Percentiles rank a stretch among this genome's conserved stretches.
These are phyloP conservation scores for Bothriochloa decipiens DNA, from an alignment of 176 grass and related monocot genomes.

Conservation along the genomic window DNA sequence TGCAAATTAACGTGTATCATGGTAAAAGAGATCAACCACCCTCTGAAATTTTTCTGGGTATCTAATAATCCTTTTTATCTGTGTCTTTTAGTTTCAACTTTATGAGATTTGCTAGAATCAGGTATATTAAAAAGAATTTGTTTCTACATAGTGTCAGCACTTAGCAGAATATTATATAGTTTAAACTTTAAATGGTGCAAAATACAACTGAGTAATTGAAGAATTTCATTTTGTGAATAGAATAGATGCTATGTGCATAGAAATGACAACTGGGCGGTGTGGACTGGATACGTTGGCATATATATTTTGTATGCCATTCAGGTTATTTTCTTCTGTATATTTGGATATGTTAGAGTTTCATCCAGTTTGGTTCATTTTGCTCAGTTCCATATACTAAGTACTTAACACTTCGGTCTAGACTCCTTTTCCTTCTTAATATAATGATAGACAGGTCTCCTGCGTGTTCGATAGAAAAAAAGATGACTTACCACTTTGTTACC, in stretches of 20 bases:
- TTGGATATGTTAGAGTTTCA: conserved; percentile 4
- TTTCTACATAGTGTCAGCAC: neutral
- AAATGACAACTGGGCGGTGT: conserved; percentile 12
- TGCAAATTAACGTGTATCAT: conserved; percentile 2
- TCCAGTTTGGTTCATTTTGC: neutral
- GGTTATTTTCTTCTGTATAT: neutral
- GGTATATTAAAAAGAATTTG: conserved; percentile 6
- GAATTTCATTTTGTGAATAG: conserved; percentile 2
- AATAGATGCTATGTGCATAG: conserved; percentile 7
- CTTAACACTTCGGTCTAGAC: neutral
- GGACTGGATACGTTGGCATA: neutral
- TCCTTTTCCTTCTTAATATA: neutral
- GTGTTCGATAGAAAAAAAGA: neutral
- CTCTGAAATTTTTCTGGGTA: conserved; percentile 10
- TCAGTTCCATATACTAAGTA: conserved; percentile 27
- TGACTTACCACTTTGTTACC: neutral
- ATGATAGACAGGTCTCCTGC: neutral
- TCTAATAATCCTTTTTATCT: neutral
- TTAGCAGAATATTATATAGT: conserved; percentile 21
- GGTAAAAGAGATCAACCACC: neutral
- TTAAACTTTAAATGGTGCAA: neutral
- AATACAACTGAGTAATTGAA: neutral
- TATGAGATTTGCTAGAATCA: neutral
- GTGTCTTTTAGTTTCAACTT: conserved; percentile 12
- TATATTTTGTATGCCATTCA: neutral